Evolutionary conservation across 305 asterid species (phyloP).

Genomic region (Withania somnifera): DNA sequence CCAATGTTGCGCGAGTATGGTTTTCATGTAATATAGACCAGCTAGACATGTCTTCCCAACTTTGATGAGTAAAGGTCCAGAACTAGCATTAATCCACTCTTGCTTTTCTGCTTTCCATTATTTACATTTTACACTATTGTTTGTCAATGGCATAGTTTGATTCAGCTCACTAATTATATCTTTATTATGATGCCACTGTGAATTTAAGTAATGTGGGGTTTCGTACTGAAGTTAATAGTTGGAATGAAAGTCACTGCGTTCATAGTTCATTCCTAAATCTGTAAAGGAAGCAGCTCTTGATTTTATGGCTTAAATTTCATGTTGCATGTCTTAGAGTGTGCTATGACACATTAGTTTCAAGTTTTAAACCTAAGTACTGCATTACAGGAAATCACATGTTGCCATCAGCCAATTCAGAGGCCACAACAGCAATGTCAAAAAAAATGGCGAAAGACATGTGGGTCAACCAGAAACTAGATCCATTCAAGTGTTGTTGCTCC

Average conservation of each 20-base stretch:
- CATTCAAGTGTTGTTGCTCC: conserved; percentile 66
- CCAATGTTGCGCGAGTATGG: background rate
- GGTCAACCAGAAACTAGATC: conserved; percentile 27
- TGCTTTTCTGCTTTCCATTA: background rate
- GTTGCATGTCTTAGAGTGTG: background rate
- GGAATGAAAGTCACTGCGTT: background rate
- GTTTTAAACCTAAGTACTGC: background rate
- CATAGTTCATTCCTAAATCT: background rate
- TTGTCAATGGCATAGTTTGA: background rate
- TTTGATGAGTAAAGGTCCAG: background rate
- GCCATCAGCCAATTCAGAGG: conserved; percentile 84
- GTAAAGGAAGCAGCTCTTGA: background rate
- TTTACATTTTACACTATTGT: background rate
- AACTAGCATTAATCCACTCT: background rate
- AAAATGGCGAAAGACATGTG: conserved; percentile 19
- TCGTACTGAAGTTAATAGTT: background rate
- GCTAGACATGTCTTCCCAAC: background rate
- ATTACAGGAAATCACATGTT: conserved; percentile 63
- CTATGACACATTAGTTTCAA: background rate
- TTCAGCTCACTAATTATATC: background rate
- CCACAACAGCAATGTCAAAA: conserved; percentile 23
- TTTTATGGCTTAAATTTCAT: background rate
- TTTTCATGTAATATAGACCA: background rate
- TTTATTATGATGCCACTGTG: background rate
- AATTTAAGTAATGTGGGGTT: background rate